Evolutionary conservation across 805 yeast species (phyloP).

Genomic region (Limtongia smithiae): DNA sequence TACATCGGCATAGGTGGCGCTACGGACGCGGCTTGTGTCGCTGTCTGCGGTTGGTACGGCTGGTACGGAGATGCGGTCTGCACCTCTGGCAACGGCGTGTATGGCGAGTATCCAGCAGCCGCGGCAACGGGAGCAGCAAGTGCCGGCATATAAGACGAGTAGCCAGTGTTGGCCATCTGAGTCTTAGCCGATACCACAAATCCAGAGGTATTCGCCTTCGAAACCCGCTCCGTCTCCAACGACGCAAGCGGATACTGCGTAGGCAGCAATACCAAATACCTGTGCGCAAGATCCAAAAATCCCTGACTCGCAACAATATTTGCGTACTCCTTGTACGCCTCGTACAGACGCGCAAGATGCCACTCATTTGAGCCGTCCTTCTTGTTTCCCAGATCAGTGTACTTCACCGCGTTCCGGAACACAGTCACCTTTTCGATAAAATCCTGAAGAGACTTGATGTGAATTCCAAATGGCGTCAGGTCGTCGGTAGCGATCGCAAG

Average conservation of each 20-base stretch:
- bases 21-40: background rate
- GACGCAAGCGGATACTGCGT: slow-evolving; percentile 63
- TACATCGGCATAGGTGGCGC: slow-evolving; percentile 4
- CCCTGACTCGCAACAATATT: slow-evolving; percentile 77
- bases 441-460: slow-evolving; percentile 72
- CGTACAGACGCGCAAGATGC: slow-evolving; percentile 49
- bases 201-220: slow-evolving; percentile 51
- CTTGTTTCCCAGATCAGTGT: slow-evolving; percentile 24
- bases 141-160: background rate
- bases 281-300: slow-evolving; percentile 73
- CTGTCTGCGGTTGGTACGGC: slow-evolving; percentile 15
- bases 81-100: slow-evolving; percentile 11
- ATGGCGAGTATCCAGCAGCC: slow-evolving; percentile 1
- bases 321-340: slow-evolving; percentile 76
- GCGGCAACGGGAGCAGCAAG: slow-evolving; percentile 7
- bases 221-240: slow-evolving; percentile 73
- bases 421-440: slow-evolving; percentile 82
- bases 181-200: too few species aligned
- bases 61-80: slow-evolving; percentile 2
- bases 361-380: slow-evolving; percentile 34
- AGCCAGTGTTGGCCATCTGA: background rate
- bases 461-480: slow-evolving; percentile 72
- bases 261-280: slow-evolving; percentile 68
- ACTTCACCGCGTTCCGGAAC: slow-evolving; percentile 51
- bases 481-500: slow-evolving; percentile 35